These are phyloP conservation scores for Plantago rigida DNA, from an alignment of 305 asterid species.

Conservation along the genomic window DNA sequence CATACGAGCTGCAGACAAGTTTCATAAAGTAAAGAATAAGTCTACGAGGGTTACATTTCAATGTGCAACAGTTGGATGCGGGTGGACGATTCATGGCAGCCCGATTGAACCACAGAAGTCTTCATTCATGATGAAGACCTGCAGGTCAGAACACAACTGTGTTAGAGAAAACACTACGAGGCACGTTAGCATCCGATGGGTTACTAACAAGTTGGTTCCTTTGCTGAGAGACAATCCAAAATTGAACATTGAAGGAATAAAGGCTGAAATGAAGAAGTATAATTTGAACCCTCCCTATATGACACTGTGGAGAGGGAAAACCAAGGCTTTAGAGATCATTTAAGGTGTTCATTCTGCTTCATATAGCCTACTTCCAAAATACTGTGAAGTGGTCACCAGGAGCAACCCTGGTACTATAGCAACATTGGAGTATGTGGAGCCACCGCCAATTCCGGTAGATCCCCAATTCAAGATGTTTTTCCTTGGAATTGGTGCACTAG, in stretches of 20 bases:
- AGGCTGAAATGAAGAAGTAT: neutral
- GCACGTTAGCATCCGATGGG: neutral
- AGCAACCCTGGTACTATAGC: neutral
- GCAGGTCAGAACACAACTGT: neutral
- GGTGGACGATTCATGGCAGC: neutral
- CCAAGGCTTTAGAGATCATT: neutral
- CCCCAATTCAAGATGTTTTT: neutral
- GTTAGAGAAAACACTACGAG: neutral
- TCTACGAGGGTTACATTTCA: neutral
- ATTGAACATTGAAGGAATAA: neutral
- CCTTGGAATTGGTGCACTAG: neutral
- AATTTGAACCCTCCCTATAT: neutral
- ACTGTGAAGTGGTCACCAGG: neutral
- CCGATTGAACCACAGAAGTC: too few relatives aligned
- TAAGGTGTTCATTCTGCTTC: neutral
- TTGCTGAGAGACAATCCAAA: too few relatives aligned
- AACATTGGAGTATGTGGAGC: neutral
- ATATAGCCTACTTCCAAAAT: neutral
- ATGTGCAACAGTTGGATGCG: neutral
- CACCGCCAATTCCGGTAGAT: neutral
- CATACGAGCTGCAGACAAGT: neutral
- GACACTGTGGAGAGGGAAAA: neutral
- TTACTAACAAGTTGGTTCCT: too few relatives aligned
- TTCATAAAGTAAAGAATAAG: neutral
- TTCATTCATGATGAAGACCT: neutral